These are phyloP conservation scores for Daedaleopsis nitida DNA, from an alignment of 768 basidiomycete genomes.

Conservation along the genomic window DNA sequence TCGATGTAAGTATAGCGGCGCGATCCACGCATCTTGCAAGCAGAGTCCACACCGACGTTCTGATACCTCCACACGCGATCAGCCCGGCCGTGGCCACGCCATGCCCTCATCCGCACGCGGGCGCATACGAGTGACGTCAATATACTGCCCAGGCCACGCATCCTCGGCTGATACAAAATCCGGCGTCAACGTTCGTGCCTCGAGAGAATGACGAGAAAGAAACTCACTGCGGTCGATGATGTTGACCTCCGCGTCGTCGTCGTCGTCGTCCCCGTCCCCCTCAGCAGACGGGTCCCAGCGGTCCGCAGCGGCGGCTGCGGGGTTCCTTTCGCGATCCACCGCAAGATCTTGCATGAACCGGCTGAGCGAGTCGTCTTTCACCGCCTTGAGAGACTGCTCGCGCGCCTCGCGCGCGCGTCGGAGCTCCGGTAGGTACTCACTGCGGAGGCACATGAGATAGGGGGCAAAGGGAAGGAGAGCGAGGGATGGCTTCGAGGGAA, in stretches of 20 bases:
- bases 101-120: conserved; percentile 55
- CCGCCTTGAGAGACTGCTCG: conserved; percentile 62
- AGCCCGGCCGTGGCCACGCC: conserved; percentile 75
- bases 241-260: conserved; percentile 47
- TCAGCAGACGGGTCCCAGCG: conserved; percentile 64
- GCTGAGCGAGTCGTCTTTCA: conserved; percentile 76
- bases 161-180: conserved; percentile 55
- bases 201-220: conserved; percentile 6
- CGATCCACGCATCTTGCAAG: no score
- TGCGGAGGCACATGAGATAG: conserved; percentile 31
- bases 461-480: not conserved
- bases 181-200: conserved; percentile 19
- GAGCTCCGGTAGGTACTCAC: conserved; percentile 92
- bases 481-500: not conserved
- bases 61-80: conserved; percentile 12
- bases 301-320: conserved; percentile 54
- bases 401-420: conserved; percentile 65
- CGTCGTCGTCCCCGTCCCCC: conserved; percentile 55
- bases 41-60: not conserved
- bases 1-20: no score
- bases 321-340: conserved; percentile 70
- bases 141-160: conserved; percentile 70
- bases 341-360: conserved; percentile 79
- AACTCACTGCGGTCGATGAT: conserved; percentile 74
- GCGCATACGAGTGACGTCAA: conserved; percentile 68